A percentile compares a stretch with the other conserved stretches of the same genome.
phyloP scores from a whole-genome alignment of 2,329 filamentous ascomycete species.

The Calonectria naviculata region DNA sequence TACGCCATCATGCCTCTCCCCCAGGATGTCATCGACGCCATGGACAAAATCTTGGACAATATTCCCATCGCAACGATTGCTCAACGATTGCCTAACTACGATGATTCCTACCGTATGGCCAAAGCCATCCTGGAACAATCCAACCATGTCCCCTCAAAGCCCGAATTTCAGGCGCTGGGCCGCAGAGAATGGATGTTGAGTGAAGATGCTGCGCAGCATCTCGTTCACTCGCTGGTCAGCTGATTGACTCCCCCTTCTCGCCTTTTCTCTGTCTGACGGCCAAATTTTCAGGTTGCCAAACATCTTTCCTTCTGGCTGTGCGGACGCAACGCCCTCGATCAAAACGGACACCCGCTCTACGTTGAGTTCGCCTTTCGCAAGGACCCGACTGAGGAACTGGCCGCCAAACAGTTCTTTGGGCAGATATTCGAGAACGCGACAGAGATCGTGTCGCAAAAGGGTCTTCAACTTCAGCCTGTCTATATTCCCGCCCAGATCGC shows the following conservation, averaged over 20 bases:
- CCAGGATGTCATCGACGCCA: not conserved
- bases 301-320: conserved; percentile 4
- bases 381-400: not conserved
- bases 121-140: too few species aligned
- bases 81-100: not conserved
- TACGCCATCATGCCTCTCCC: not conserved
- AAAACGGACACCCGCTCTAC: not conserved
- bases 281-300: not conserved
- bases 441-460: not conserved
- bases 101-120: not conserved
- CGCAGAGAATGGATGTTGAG: not conserved
- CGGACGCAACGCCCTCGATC: not conserved
- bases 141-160: not conserved
- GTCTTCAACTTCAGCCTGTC: not conserved
- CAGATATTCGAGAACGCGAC: too few species aligned
- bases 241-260: not conserved
- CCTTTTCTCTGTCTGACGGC: not conserved
- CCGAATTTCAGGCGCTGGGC: not conserved
- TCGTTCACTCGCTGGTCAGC: not conserved
- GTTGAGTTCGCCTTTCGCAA: conserved; percentile 8
- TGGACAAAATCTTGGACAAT: not conserved
- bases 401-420: not conserved
- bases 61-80: not conserved
- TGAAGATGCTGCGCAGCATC: not conserved
- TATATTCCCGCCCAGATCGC: conserved; percentile 11